Evolutionary conservation across 495 filamentous ascomycete genomes (phyloP).

Genomic region (Talaromyces liani): DNA sequence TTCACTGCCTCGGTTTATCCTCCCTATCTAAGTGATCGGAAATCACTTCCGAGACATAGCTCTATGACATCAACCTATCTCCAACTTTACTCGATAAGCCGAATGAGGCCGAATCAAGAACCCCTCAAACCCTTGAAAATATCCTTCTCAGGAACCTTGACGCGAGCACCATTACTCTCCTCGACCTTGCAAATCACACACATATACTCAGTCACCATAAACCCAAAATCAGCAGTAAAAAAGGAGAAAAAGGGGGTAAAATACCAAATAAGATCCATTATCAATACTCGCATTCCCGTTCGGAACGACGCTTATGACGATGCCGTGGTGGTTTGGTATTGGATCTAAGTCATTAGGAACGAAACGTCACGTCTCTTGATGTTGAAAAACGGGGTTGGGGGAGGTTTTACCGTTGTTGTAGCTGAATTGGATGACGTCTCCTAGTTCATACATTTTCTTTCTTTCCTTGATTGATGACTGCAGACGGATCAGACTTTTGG

Average conservation of each 20-base stretch:
- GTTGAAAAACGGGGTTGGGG: neutral
- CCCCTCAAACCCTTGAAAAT: slow-evolving; percentile 3
- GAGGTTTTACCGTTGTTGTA: neutral
- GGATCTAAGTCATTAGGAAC: neutral
- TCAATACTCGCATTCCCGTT: neutral
- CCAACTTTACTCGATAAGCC: neutral
- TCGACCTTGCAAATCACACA: slow-evolving; percentile 1
- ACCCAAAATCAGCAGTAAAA: neutral
- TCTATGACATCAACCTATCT: neutral
- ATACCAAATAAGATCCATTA: slow-evolving; percentile 2
- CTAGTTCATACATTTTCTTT: slow-evolving; percentile 1
- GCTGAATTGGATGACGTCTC: slow-evolving; percentile 7
- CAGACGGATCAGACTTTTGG: neutral
- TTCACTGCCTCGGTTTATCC: neutral
- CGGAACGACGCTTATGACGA: slow-evolving; percentile 1
- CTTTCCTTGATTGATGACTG: too few species aligned
- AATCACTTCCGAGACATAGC: neutral
- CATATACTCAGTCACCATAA: neutral
- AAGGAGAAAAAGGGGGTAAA: neutral
- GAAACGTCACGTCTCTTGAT: neutral
- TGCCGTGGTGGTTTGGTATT: neutral
- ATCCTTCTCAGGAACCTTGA: slow-evolving; percentile 3
- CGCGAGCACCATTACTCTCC: neutral
- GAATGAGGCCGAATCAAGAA: neutral
- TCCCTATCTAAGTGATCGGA: neutral